Conservation (phyloP, 2,329 filamentous ascomycete species). For the Salinomyces thailandicus region DNA sequence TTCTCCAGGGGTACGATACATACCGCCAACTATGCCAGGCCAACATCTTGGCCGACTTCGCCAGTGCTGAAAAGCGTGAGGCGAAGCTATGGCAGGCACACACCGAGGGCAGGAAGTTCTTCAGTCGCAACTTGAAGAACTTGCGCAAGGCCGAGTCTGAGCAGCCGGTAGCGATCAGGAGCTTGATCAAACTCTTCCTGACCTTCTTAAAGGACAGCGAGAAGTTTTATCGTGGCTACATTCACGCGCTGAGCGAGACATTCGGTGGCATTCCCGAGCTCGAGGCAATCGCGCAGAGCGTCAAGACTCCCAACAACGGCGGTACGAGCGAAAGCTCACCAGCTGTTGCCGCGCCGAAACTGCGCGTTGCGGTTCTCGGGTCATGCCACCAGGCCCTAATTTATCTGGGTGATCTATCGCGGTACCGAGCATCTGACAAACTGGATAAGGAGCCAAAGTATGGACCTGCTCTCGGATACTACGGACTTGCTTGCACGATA, state of each 20-base stretch:
- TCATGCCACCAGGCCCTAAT: constrained; percentile 78
- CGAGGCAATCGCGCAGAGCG: constrained; percentile 41
- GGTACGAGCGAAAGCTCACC: constrained; percentile 17
- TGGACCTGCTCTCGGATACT: constrained; percentile 72
- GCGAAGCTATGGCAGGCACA: constrained; percentile 69
- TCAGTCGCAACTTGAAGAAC: constrained; percentile 54
- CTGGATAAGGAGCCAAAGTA: constrained; percentile 65
- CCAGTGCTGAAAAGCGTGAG: constrained; percentile 56
- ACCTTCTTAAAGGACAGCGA: constrained; percentile 80
- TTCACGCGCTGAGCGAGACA: constrained; percentile 60
- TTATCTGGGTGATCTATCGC: constrained; percentile 77
- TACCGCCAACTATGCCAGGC: constrained; percentile 63
- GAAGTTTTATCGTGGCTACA: constrained; percentile 77
- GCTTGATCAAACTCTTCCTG: constrained; percentile 69
- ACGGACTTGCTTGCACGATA: constrained; percentile 68
- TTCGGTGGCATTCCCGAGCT: constrained; percentile 49
- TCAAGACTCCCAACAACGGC: constrained; percentile 13
- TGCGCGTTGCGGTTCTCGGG: constrained; percentile 52
- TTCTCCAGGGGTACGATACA: constrained; percentile 18
- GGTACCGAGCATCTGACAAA: constrained; percentile 68
- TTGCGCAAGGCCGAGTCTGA: constrained; percentile 42
- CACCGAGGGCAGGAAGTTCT: constrained; percentile 64
- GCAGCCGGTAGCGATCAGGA: constrained; percentile 56
- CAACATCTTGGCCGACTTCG: constrained; percentile 62
- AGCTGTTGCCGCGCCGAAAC: constrained; percentile 24